These are phyloP conservation scores for Salvia sclarea DNA, from an alignment of 305 asterid species.

Conservation along the genomic window DNA sequence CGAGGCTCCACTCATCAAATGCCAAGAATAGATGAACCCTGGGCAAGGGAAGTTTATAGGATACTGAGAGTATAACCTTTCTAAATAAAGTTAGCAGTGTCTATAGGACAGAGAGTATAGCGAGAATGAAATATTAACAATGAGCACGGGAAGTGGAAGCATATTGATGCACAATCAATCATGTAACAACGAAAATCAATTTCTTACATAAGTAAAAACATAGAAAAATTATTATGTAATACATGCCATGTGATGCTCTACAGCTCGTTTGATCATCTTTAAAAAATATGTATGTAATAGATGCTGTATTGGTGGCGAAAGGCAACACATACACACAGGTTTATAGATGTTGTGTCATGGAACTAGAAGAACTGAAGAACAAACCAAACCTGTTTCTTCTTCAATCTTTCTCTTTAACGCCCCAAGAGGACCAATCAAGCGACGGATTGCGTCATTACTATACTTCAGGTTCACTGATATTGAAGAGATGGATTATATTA, in stretches of 20 bases:
- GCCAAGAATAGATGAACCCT: background rate
- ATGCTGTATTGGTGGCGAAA: background rate
- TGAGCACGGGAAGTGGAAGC: background rate
- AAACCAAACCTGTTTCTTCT: conserved; percentile 79
- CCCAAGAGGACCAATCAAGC: conserved; percentile 95
- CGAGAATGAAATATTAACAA: background rate
- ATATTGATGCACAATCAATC: background rate
- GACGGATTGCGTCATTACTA: conserved; percentile 85
- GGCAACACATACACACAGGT: background rate
- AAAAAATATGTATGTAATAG: background rate
- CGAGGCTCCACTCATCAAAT: background rate
- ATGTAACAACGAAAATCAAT: background rate
- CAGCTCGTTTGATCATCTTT: background rate
- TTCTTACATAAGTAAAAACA: conserved; percentile 7
- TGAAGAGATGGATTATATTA: conserved; percentile 14
- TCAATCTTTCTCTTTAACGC: conserved; percentile 88
- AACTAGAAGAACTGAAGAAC: conserved; percentile 10
- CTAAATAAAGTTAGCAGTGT: background rate
- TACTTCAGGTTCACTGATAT: conserved; percentile 71
- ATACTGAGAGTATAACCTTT: background rate
- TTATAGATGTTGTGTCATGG: background rate
- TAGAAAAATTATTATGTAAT: background rate
- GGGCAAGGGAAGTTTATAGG: background rate
- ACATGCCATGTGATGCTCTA: conserved; percentile 1
- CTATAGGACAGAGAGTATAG: too few relatives aligned